These are phyloP conservation scores for Xylaria sp. DNA, from an alignment of 2,329 filamentous ascomycete genomes.

Conservation along the genomic window DNA sequence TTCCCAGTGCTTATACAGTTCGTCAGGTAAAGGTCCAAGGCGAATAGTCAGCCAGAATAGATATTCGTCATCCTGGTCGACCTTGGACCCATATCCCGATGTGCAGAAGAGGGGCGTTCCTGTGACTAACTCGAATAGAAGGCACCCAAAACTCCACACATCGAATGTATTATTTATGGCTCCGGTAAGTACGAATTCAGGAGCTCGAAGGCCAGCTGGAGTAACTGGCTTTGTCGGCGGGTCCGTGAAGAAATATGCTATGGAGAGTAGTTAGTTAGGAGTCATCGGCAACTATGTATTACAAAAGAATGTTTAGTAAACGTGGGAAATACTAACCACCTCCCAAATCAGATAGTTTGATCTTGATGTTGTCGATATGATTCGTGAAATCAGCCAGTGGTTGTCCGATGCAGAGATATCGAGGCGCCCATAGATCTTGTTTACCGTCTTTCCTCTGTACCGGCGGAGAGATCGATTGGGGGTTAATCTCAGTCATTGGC, in stretches of 20 bases:
- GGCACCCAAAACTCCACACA: constrained; percentile 50
- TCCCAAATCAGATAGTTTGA: constrained; percentile 49
- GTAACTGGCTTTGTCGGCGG: constrained; percentile 41
- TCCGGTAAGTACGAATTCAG: constrained; percentile 46
- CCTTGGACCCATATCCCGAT: neutral
- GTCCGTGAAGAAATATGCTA: constrained; percentile 41
- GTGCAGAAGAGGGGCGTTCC: constrained; percentile 47
- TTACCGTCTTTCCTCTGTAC: constrained; percentile 49
- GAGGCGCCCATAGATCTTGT: constrained; percentile 46
- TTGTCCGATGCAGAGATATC: constrained; percentile 47
- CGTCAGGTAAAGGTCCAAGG: constrained; percentile 38
- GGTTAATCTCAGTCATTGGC: constrained; percentile 36
- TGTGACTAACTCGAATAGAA: constrained; percentile 48
- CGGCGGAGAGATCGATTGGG: constrained; percentile 42
- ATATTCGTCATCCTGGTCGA: constrained; percentile 36
- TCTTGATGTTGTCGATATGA: constrained; percentile 41
- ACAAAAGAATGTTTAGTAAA: neutral
- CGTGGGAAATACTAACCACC: constrained; percentile 42
- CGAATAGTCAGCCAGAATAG: constrained; percentile 21
- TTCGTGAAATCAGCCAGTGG: constrained; percentile 38
- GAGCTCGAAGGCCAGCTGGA: constrained; percentile 46
- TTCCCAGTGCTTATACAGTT: constrained; percentile 36
- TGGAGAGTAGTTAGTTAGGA: neutral
- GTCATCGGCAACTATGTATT: neutral
- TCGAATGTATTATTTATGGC: constrained; percentile 41